Percentiles rank a stretch among this genome's conserved stretches.
phyloP scores from a whole-genome alignment of 192 early-diverging fungal genomes.

The Mortierella alpina region DNA sequence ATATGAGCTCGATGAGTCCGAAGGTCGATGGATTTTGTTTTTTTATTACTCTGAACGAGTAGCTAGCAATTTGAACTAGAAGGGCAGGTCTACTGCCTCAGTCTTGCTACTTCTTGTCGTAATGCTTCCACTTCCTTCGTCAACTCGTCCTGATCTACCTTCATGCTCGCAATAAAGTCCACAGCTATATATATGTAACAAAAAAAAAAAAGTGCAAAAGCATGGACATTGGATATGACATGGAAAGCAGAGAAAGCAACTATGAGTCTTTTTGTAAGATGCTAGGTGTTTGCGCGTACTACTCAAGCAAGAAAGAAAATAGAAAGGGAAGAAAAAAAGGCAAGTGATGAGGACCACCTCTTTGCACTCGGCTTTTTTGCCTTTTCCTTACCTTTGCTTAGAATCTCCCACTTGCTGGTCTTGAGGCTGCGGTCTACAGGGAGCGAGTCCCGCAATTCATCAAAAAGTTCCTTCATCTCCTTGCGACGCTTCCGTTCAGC shows the following conservation, averaged over 20 bases:
- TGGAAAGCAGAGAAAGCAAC: neutral
- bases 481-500: constrained; percentile 88
- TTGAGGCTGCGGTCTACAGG: constrained; percentile 84
- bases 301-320: neutral
- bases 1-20: neutral
- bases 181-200: constrained; percentile 58
- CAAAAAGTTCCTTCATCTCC: constrained; percentile 94
- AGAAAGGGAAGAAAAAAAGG: neutral
- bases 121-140: constrained; percentile 59
- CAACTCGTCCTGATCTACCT: constrained; percentile 61
- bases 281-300: neutral
- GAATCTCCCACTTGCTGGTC: constrained; percentile 91
- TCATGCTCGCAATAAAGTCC: constrained; percentile 63
- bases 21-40: neutral
- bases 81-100: constrained; percentile 12
- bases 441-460: constrained; percentile 80
- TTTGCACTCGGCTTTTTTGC: neutral
- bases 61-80: neutral
- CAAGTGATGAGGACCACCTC: neutral
- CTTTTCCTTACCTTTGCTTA: constrained; percentile 80
- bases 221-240: neutral
- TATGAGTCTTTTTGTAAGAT: neutral
- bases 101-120: constrained; percentile 53
- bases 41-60: neutral
- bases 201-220: neutral